phyloP scores from a whole-genome alignment of 352 stramenopile genomes.

The Globisporangium viniferum region DNA sequence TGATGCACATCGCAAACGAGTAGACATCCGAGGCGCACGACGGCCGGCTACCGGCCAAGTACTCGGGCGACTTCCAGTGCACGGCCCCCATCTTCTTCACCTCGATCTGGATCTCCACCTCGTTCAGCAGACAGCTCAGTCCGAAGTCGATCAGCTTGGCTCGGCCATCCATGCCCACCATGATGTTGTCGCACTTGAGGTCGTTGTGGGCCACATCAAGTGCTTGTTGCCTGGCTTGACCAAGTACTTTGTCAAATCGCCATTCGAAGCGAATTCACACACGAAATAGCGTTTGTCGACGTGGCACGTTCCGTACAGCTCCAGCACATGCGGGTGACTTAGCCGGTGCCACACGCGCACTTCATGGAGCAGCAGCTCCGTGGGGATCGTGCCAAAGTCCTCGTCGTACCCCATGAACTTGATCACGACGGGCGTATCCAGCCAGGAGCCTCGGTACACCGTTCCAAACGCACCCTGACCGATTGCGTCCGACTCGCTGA shows the following conservation, averaged over 20 bases:
- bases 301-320: background rate
- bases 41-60: background rate
- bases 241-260: background rate
- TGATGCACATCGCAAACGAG: background rate
- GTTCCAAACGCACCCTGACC: background rate
- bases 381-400: background rate
- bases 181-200: constrained; percentile 26
- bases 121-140: background rate
- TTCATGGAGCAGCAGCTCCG: background rate
- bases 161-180: constrained; percentile 15
- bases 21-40: background rate
- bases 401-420: background rate
- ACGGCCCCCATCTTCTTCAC: background rate
- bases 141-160: background rate
- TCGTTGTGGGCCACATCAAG: constrained; percentile 16
- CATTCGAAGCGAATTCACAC: background rate
- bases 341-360: background rate
- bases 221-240: background rate
- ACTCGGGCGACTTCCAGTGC: background rate
- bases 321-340: background rate
- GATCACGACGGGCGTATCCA: background rate
- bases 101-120: background rate
- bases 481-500: background rate
- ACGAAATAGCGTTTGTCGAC: background rate
- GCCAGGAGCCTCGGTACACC: background rate